Evolutionary conservation across 2,329 filamentous ascomycete genomes (phyloP), one percentile per base, ranked within the genome.

Genomic region (Colletotrichum lini): DNA sequence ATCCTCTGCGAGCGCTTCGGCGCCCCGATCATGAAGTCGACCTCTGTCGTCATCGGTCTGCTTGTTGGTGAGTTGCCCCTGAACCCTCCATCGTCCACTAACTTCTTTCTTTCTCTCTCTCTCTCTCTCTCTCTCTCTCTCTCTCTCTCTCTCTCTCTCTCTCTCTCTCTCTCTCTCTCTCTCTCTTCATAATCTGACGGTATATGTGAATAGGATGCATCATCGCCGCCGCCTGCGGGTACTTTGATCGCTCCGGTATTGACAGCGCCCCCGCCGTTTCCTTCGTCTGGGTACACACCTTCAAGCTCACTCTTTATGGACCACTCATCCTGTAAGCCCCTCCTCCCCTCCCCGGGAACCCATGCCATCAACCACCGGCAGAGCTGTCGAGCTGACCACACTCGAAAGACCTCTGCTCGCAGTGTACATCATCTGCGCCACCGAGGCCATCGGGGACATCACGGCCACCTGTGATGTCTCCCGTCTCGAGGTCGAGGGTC

Each of bases 381-480:
- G n/a, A 23, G 30, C 58, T 4, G 35, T 35, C n/a, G 18, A 49
- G 26, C 45, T 71, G 44, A 67, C 38, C 12, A 23, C 15, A 21
- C 1, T 42, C 2, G 3, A 21, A 21, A 71, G 68, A 38, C 93
- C 93, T 0, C 79, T 95, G 26, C 80, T 96, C 56, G 89, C 90
- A 2, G 88, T 92, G 30, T 92, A 89, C 79, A 89, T 95, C 75
- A 92, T 95, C 72, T 88, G 92, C 67, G 92, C 92, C 30, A 94
- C 93, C 82, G 93, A 95, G 79, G 91, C 93, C 62, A 94, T 96
- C 63, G 93, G 93, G 45, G 92, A 94, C 74, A 93, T 95, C 76
- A 94, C 92, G 0, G 93, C 93, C 0, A 95, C 93, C 1, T 95
- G 93, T 80, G 93, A 96, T 76, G 93, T 96, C 15, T 94, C 92